phyloP scores from a whole-genome alignment of 2,329 filamentous ascomycete genomes.

The Mycosphaerelloides madeirae region DNA sequence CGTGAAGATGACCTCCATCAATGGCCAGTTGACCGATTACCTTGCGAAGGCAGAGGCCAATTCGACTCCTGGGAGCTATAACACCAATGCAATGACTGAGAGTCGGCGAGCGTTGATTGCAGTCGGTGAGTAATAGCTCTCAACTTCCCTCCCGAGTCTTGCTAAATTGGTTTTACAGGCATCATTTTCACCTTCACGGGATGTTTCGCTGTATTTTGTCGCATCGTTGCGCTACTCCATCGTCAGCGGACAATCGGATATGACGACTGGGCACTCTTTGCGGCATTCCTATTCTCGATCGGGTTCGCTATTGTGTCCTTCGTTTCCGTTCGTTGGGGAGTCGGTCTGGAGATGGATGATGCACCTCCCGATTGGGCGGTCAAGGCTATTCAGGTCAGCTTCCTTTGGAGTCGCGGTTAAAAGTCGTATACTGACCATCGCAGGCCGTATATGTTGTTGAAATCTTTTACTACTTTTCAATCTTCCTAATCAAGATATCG shows the following conservation, averaged over 20 bases:
- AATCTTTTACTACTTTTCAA: conserved; percentile 38
- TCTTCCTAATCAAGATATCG: conserved; percentile 39
- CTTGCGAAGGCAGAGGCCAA: neutral
- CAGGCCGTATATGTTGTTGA: conserved; percentile 27
- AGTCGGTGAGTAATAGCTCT: conserved; percentile 2
- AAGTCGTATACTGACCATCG: neutral
- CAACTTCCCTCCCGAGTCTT: neutral
- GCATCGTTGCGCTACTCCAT: conserved; percentile 14
- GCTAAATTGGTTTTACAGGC: conserved; percentile 6
- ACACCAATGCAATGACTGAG: conserved; percentile 3
- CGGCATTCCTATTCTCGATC: conserved; percentile 17
- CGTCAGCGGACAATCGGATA: conserved; percentile 16
- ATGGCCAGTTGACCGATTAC: neutral
- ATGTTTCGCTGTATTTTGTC: conserved; percentile 17
- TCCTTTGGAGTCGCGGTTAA: neutral
- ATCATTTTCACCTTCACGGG: conserved; percentile 15
- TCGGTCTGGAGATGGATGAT: conserved; percentile 14
- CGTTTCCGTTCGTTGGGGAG: conserved; percentile 21
- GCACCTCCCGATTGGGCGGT: conserved; percentile 16
- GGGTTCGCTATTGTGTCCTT: conserved; percentile 17
- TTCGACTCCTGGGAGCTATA: neutral
- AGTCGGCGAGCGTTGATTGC: conserved; percentile 7
- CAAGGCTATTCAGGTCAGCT: conserved; percentile 19
- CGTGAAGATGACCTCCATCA: no score
- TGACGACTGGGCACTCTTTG: conserved; percentile 21